These are phyloP conservation scores for Parastagonospora nodorum DNA, from an alignment of 2,329 filamentous ascomycete genomes.

Conservation along the genomic window DNA sequence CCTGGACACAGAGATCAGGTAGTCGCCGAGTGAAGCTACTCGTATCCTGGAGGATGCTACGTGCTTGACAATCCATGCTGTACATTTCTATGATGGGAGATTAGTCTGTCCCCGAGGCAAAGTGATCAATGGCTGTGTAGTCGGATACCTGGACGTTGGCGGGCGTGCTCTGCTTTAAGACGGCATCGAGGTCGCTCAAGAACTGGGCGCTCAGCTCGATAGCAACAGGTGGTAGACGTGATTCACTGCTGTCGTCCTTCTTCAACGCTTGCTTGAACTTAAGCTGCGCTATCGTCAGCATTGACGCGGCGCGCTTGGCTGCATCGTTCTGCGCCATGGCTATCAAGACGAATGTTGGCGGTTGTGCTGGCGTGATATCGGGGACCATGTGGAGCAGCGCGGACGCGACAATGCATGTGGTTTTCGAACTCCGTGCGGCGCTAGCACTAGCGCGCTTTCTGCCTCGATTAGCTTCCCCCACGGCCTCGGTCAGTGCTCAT, in stretches of 20 bases:
- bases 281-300: slow-evolving; percentile 33
- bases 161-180: slow-evolving; percentile 32
- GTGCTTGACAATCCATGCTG: slow-evolving; percentile 79
- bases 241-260: slow-evolving; percentile 19
- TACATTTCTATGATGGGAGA: slow-evolving; percentile 70
- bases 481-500: background rate
- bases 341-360: background rate
- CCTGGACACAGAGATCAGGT: slow-evolving; percentile 70
- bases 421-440: background rate
- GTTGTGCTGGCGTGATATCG: slow-evolving; percentile 4
- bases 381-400: slow-evolving; percentile 1
- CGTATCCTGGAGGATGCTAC: slow-evolving; percentile 70
- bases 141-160: slow-evolving; percentile 42
- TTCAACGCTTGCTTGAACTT: slow-evolving; percentile 37
- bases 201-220: slow-evolving; percentile 29
- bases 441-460: slow-evolving; percentile 3
- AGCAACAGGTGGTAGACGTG: slow-evolving; percentile 23
- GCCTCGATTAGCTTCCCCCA: background rate
- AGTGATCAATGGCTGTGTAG: slow-evolving; percentile 21
- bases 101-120: slow-evolving; percentile 38
- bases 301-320: slow-evolving; percentile 27
- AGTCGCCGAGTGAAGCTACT: slow-evolving; percentile 73
- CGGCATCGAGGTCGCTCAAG: slow-evolving; percentile 31
- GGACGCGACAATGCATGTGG: background rate
- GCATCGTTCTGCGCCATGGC: slow-evolving; percentile 29